Evolutionary conservation across 2,329 filamentous ascomycete genomes (phyloP), one percentile per base, ranked within the genome.

Genomic region (Whalleya microplaca): DNA sequence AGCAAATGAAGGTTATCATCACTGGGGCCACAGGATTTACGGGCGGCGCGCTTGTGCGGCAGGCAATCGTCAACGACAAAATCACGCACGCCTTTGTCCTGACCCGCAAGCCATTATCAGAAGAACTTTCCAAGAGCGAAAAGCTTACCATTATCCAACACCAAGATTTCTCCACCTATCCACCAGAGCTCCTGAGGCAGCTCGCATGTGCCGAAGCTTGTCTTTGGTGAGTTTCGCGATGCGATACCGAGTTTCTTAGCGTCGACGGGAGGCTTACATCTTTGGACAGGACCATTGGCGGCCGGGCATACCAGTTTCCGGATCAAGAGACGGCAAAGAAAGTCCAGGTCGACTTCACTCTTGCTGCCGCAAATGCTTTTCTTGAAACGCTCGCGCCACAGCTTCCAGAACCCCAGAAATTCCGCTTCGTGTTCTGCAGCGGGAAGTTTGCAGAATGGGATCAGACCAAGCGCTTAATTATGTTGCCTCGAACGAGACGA

Each of bases 341-440:
- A 37, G 85, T 90, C 53, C 86, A 84, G 7, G 75, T 84, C 50
- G 80, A 84, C 56, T 87, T 85, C 66, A 78, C 87, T 1, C 66
- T 89, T 8, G 79, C 80, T 1, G 85, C 85, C 1, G 87, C 86
- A 0, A 79, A 78, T 54, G 80, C 83, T 8, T 85, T 90, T 58
- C 56, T 67, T 45, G 51, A 66, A 1, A 62, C 62, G 42, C 69
- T 78, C 20, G 67, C 70, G 7, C 59, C 68, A 4, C 64, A 68
- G 45, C 61, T 70, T 1, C 67, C 72, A 2, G 53, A 61, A 2
- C 69, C 65, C 14, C 58, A 57, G 21, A 72, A 69, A 49, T 78
- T 80, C 61, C 74, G 72, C 51, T 79, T 79, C 60, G 64, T 79
- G 44, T 76, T 76, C 50, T 76, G 75, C 70, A 78, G 76, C 66